Evolutionary conservation across 345 rosid species (phyloP).

Genomic region (Rhodomyrtus tomentosa): DNA sequence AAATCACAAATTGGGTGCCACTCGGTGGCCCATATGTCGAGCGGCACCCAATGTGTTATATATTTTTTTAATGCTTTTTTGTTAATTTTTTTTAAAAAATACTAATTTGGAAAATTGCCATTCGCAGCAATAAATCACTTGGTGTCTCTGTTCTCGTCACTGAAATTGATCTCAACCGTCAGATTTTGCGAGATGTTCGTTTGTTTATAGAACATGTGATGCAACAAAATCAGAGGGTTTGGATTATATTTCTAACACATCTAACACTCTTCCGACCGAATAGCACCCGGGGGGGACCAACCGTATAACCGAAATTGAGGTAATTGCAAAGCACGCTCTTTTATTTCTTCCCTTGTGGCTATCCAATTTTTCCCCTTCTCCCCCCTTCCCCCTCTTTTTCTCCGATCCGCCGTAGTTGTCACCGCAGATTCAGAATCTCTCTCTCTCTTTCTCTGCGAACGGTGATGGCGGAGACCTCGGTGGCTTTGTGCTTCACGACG

Average conservation of each 20-base stretch:
- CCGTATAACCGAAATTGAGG: background rate
- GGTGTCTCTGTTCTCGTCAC: fast-evolving
- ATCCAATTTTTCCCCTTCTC: background rate
- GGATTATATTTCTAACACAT: background rate
- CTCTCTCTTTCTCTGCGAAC: background rate
- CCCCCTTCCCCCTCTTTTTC: background rate
- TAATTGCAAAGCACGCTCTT: background rate
- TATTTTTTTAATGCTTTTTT: too few species aligned
- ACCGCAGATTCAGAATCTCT: background rate
- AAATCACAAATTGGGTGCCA: too few species aligned
- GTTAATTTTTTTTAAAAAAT: too few species aligned
- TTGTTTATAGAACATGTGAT: background rate
- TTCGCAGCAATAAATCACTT: fast-evolving
- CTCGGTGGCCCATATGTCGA: too few species aligned
- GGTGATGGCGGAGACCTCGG: conserved; percentile 12
- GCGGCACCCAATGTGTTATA: too few species aligned
- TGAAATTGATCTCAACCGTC: too few species aligned
- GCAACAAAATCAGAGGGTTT: background rate
- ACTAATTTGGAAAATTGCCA: too few species aligned
- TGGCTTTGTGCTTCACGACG: background rate
- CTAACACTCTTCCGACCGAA: background rate
- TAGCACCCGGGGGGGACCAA: background rate
- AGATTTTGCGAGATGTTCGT: background rate
- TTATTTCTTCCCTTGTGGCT: background rate
- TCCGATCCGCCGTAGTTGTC: background rate